phyloP scores from a whole-genome alignment of 805 yeast species.

The Candida adriatica region DNA sequence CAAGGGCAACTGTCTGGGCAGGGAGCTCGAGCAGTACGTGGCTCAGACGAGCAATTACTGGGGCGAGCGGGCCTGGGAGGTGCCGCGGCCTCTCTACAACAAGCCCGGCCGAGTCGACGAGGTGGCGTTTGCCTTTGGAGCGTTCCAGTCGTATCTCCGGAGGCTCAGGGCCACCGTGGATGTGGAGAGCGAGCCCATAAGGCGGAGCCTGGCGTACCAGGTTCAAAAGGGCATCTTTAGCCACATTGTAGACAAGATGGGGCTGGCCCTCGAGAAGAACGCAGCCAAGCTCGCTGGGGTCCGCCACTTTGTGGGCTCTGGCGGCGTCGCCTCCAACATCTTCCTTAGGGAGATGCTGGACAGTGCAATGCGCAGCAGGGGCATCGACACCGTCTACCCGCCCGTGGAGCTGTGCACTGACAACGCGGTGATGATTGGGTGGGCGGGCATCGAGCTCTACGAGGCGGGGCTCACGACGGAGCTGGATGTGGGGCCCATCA shows the following conservation, averaged over 20 bases:
- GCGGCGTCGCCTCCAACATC: conserved; percentile 87
- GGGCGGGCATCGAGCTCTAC: conserved; percentile 88
- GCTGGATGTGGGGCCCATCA: conserved; percentile 51
- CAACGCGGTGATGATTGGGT: conserved; percentile 95
- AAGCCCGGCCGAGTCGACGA: conserved; percentile 38
- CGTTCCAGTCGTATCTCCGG: conserved; percentile 56
- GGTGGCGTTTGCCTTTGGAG: conserved; percentile 68
- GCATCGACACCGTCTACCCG: conserved; percentile 54
- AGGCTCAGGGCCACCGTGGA: conserved; percentile 23
- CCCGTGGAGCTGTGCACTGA: conserved; percentile 76
- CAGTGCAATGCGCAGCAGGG: conserved; percentile 27
- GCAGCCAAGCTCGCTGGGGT: conserved; percentile 36
- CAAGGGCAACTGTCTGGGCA: conserved; percentile 78
- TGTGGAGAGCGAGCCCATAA: conserved; percentile 16
- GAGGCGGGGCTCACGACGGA: conserved; percentile 45
- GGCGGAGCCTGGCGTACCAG: conserved; percentile 45
- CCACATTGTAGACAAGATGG: conserved; percentile 64
- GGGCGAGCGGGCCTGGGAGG: conserved; percentile 18
- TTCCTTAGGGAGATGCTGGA: conserved; percentile 43
- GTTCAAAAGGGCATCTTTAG: conserved; percentile 62
- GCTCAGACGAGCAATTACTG: conserved; percentile 26
- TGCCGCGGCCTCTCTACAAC: conserved; percentile 50
- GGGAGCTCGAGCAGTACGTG: conserved; percentile 61
- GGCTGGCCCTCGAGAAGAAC: conserved; percentile 38
- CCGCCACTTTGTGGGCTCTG: conserved; percentile 69